These are phyloP conservation scores for Polysphondylium violaceum DNA, from an alignment of 78 protist species.

Conservation along the genomic window DNA sequence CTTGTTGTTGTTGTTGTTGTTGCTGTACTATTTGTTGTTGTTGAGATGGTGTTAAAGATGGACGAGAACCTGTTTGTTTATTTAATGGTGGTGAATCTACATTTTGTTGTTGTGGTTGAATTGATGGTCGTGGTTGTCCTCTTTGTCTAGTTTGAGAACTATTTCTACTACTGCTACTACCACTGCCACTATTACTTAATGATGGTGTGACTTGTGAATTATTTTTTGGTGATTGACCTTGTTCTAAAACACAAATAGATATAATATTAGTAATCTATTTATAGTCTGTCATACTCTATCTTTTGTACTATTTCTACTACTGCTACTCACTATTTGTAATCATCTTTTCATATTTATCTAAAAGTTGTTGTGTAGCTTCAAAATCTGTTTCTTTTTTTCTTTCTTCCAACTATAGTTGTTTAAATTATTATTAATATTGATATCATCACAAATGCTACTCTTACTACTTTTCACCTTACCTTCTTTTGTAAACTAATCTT, in stretches of 20 bases:
- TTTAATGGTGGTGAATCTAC: no score
- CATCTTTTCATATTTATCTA: conserved; percentile 63
- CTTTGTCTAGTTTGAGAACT: background rate
- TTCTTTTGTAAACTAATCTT: conserved; percentile 40
- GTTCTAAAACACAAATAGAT: background rate
- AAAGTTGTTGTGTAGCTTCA: conserved; percentile 48
- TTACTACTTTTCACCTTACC: background rate
- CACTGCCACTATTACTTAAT: background rate
- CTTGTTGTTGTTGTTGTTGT: background rate
- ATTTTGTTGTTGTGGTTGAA: no score
- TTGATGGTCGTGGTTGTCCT: no score
- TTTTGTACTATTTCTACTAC: background rate
- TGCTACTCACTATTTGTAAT: conserved; percentile 25
- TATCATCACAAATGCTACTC: background rate
- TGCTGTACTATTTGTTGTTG: background rate
- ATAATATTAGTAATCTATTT: background rate
- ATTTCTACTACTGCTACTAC: background rate
- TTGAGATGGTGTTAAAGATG: background rate
- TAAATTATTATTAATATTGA: background rate
- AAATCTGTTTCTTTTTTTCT: conserved; percentile 74
- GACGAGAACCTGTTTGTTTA: background rate
- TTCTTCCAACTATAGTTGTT: conserved; percentile 25
- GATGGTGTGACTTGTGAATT: background rate
- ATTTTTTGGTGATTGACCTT: conserved; percentile 14
- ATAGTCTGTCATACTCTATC: background rate